phyloP scores from a whole-genome alignment of 2,329 filamentous ascomycete genomes.

The Rhynchosporium secalis region DNA sequence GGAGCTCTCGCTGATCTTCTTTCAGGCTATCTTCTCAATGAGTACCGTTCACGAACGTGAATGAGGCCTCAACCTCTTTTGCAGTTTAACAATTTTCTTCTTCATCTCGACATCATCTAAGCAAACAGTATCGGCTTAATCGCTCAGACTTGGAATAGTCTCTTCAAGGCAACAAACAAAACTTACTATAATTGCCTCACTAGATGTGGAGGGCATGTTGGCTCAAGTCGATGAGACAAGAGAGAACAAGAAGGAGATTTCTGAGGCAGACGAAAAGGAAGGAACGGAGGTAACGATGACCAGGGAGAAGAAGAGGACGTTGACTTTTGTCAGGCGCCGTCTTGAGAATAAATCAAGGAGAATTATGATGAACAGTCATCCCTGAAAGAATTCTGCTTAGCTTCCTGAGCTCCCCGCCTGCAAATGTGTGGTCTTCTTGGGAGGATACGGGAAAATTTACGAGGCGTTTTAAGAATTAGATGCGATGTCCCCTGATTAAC shows the following conservation, averaged over 20 bases:
- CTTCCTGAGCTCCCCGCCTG: too few species aligned
- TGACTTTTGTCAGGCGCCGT: too few species aligned
- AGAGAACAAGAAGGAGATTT: not conserved
- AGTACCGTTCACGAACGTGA: not conserved
- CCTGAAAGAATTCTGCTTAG: too few species aligned
- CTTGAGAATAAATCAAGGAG: too few species aligned
- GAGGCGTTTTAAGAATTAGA: too few species aligned
- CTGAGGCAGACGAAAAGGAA: too few species aligned
- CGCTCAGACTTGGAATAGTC: not conserved
- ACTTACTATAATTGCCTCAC: not conserved
- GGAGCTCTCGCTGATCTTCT: not conserved
- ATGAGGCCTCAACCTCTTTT: not conserved
- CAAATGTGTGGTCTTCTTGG: too few species aligned
- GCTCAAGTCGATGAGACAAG: not conserved
- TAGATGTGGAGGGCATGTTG: not conserved
- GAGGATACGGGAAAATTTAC: too few species aligned
- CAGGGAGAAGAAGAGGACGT: too few species aligned
- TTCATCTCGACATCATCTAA: not conserved
- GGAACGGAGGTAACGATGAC: too few species aligned
- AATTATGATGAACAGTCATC: too few species aligned
- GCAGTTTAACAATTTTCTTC: not conserved
- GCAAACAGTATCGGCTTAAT: not conserved
- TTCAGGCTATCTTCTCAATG: not conserved
- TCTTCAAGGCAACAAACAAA: not conserved
- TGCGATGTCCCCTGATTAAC: too few species aligned